These are phyloP conservation scores for Claviceps monticola DNA, from an alignment of 2,329 filamentous ascomycete species.

Conservation along the genomic window DNA sequence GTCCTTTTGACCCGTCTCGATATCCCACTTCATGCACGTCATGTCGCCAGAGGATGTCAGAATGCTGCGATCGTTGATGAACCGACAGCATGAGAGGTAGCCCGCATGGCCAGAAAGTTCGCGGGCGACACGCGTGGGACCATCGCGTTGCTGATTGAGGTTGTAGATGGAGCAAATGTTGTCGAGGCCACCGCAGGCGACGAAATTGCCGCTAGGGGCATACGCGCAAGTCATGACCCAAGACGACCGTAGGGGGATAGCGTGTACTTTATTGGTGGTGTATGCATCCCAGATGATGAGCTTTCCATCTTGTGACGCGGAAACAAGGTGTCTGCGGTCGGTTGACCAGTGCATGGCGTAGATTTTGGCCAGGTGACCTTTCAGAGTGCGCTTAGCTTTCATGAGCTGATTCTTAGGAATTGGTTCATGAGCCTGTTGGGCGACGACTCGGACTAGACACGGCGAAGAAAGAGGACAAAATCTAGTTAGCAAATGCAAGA, in stretches of 20 bases:
- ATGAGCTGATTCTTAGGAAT: conserved; percentile 85
- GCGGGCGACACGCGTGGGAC: conserved; percentile 88
- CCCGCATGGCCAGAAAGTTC: conserved; percentile 95
- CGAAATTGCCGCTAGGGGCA: conserved; percentile 93
- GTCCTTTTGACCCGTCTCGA: conserved; percentile 92
- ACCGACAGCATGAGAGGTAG: conserved; percentile 95
- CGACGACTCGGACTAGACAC: conserved; percentile 73
- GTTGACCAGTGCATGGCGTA: conserved; percentile 99
- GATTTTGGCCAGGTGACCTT: conserved; percentile 97
- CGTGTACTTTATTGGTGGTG: conserved; percentile 98
- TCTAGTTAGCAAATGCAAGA: conserved; percentile 11
- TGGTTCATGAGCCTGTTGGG: conserved; percentile 81
- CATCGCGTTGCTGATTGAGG: conserved; percentile 83
- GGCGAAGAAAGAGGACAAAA: conserved; percentile 2
- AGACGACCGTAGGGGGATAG: conserved; percentile 89
- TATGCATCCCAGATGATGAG: conserved; percentile 99
- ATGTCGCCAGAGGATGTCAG: conserved; percentile 97
- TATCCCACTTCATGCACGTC: conserved; percentile 99
- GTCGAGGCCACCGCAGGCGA: conserved; percentile 94
- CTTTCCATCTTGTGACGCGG: conserved; percentile 96
- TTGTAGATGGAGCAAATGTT: conserved; percentile 99
- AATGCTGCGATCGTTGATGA: conserved; percentile 96
- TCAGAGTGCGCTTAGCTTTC: conserved; percentile 93
- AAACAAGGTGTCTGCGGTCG: conserved; percentile 90
- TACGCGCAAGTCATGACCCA: conserved; percentile 99